Conservation (phyloP, 176 grass and related monocot genomes). For the Stipa capillata region DNA sequence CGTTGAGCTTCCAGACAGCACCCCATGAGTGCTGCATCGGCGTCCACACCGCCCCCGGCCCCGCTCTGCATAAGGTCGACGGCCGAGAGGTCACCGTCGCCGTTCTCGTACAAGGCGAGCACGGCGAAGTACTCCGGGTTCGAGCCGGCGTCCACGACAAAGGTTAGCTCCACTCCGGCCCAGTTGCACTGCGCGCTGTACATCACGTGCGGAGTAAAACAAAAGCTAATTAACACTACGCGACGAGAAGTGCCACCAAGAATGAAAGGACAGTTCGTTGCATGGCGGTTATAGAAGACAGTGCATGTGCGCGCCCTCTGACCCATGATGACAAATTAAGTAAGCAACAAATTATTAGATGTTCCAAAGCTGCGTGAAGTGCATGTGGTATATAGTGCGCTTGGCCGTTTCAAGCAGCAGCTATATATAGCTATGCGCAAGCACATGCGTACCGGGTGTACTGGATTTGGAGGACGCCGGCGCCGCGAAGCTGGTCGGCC, state of each 20-base stretch:
- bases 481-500: slow-evolving; percentile 38
- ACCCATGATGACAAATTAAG: neutral
- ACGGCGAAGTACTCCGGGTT: slow-evolving; percentile 57
- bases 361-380: neutral
- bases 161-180: slow-evolving; percentile 28
- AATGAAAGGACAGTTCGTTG: neutral
- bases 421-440: neutral
- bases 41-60: neutral
- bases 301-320: neutral
- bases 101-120: slow-evolving; percentile 30
- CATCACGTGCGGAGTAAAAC: too few relatives aligned
- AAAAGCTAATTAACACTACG: too few relatives aligned
- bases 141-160: slow-evolving; percentile 43
- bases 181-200: slow-evolving; percentile 43
- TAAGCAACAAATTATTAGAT: neutral
- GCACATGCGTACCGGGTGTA: slow-evolving; percentile 24
- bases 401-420: neutral
- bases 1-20: slow-evolving; percentile 20
- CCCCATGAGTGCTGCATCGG: slow-evolving; percentile 41
- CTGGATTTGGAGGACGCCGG: slow-evolving; percentile 35
- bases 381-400: neutral
- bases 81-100: slow-evolving; percentile 43
- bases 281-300: neutral
- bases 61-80: too few relatives aligned
- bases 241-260: too few relatives aligned